Percentiles rank a stretch among this genome's conserved stretches.
phyloP scores from a whole-genome alignment of 75 land plant species.

The Azolla pinnata region DNA sequence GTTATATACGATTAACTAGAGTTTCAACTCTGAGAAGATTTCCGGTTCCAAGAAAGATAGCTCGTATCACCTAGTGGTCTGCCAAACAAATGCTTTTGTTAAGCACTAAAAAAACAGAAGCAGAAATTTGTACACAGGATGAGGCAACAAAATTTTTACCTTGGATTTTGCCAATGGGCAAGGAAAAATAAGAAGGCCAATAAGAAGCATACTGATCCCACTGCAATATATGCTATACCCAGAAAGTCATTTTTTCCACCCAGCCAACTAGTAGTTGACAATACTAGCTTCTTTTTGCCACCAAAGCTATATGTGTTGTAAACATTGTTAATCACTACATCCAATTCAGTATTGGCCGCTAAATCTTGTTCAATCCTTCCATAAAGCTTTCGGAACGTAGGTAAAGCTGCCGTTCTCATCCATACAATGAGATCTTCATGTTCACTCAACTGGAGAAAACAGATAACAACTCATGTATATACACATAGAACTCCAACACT shows the following conservation, averaged over 20 bases:
- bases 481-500: background rate
- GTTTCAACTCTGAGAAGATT: constrained; percentile 17
- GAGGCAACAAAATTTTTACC: constrained; percentile 5
- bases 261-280: constrained; percentile 77
- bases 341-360: constrained; percentile 19
- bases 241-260: constrained; percentile 58
- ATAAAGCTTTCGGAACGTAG: constrained; percentile 69
- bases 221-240: constrained; percentile 57
- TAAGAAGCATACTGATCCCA: constrained; percentile 53
- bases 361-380: constrained; percentile 65
- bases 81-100: constrained; percentile 6
- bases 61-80: constrained; percentile 55
- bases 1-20: too few species aligned
- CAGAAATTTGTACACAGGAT: background rate
- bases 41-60: constrained; percentile 49
- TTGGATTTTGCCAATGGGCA: constrained; percentile 20
- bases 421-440: constrained; percentile 66
- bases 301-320: constrained; percentile 75
- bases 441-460: constrained; percentile 36
- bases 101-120: background rate
- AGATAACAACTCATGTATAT: background rate
- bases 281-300: constrained; percentile 67
- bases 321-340: constrained; percentile 36
- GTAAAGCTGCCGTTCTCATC: constrained; percentile 85
- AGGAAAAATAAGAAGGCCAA: constrained; percentile 34